Conservation (phyloP, 192 early-diverging fungal genomes). For the Jimgerdemannia lactiflua region DNA sequence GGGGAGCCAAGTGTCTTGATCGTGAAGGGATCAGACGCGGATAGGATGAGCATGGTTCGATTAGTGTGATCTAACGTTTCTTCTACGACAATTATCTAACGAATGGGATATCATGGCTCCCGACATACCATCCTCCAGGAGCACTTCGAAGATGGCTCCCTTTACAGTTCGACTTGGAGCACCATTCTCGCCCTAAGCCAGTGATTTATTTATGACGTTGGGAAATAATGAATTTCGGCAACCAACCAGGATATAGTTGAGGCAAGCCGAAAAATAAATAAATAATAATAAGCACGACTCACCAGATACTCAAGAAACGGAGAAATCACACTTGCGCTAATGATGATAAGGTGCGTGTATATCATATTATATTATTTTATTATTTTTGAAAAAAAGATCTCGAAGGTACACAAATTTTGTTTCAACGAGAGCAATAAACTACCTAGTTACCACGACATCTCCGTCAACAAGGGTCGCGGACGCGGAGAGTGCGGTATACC, state of each 20-base stretch:
- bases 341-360: not conserved
- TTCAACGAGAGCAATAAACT: not conserved
- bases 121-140: not conserved
- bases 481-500: not conserved
- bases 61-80: too few species aligned
- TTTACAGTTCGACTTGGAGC: not conserved
- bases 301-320: not conserved
- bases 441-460: not conserved
- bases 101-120: not conserved
- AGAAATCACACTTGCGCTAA: not conserved
- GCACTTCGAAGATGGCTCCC: not conserved
- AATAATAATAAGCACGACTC: not conserved
- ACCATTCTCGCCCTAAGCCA: not conserved
- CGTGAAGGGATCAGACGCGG: not conserved
- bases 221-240: too few species aligned
- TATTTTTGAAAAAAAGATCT: too few species aligned
- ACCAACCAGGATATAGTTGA: too few species aligned
- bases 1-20: not conserved
- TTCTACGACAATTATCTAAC: too few species aligned
- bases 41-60: too few species aligned
- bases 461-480: not conserved
- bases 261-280: too few species aligned
- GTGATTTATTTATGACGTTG: too few species aligned
- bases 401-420: too few species aligned
- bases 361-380: too few species aligned